Percentiles rank a stretch among this genome's conserved stretches.
Evolutionary conservation across 2,329 filamentous ascomycete species (phyloP).

Genomic region (Plenodomus tracheiphilus): DNA sequence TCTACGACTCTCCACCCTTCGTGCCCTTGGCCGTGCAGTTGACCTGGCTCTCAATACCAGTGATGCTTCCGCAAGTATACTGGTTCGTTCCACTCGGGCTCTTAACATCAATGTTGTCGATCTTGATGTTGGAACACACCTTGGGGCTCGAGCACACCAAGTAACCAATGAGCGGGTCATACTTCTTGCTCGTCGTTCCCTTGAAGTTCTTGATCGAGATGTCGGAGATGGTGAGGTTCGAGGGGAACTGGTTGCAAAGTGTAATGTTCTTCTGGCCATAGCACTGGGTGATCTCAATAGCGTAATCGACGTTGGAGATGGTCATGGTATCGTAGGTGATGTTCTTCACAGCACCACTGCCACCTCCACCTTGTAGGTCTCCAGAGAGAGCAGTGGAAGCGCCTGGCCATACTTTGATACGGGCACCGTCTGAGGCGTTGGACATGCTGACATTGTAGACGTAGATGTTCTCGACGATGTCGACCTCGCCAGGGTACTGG

Average conservation of each 20-base stretch:
- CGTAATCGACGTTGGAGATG: slow-evolving; percentile 66
- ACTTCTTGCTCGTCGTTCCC: slow-evolving; percentile 56
- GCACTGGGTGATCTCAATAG: slow-evolving; percentile 67
- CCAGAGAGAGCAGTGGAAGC: slow-evolving; percentile 58
- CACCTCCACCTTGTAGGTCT: slow-evolving; percentile 68
- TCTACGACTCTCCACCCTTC: slow-evolving; percentile 25
- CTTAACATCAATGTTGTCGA: slow-evolving; percentile 48
- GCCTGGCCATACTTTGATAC: slow-evolving; percentile 76
- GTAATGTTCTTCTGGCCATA: slow-evolving; percentile 66
- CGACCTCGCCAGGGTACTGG: slow-evolving; percentile 65
- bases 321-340: slow-evolving; percentile 67
- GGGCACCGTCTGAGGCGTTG: slow-evolving; percentile 62
- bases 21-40: slow-evolving; percentile 28
- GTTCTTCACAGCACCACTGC: slow-evolving; percentile 64
- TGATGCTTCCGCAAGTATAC: slow-evolving; percentile 51
- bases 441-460: slow-evolving; percentile 47
- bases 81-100: slow-evolving; percentile 52
- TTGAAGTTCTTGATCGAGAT: slow-evolving; percentile 60
- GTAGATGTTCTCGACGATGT: slow-evolving; percentile 71
- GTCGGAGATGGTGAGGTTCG: slow-evolving; percentile 59
- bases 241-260: slow-evolving; percentile 62
- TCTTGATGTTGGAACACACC: slow-evolving; percentile 56
- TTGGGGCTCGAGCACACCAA: slow-evolving; percentile 50
- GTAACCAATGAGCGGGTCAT: slow-evolving; percentile 48
- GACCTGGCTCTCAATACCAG: slow-evolving; percentile 32